Conservation (phyloP, 495 filamentous ascomycete genomes). For the Evernia prunastri region DNA sequence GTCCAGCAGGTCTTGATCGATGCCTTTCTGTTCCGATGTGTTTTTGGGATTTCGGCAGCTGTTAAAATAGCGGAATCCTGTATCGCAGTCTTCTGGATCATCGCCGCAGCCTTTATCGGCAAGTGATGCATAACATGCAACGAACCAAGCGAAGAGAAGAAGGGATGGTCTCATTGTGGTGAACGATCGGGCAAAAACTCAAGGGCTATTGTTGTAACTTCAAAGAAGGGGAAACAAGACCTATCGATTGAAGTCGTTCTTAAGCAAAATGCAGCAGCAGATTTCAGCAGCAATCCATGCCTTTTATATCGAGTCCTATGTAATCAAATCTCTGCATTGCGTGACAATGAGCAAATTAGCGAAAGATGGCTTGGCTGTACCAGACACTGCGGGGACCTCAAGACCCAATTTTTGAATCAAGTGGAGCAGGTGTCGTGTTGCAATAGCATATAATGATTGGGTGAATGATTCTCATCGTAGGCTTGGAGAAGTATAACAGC, state of each 20-base stretch:
- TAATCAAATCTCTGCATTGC: neutral
- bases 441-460: neutral
- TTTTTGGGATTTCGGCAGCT: neutral
- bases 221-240: neutral
- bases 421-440: neutral
- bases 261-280: neutral
- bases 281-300: neutral
- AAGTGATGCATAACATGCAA: neutral
- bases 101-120: neutral
- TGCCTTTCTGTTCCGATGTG: neutral
- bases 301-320: neutral
- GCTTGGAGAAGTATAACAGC: neutral
- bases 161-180: neutral
- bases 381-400: neutral
- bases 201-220: too few species aligned
- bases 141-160: neutral
- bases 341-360: neutral
- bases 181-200: too few species aligned
- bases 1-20: slow-evolving; percentile 13
- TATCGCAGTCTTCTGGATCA: neutral
- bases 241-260: neutral
- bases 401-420: neutral
- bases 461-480: neutral
- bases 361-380: neutral
- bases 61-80: neutral